Base-by-base conservation (phyloP, 2,329 filamentous ascomycete genomes). In the Myotisia sp. region DNA sequence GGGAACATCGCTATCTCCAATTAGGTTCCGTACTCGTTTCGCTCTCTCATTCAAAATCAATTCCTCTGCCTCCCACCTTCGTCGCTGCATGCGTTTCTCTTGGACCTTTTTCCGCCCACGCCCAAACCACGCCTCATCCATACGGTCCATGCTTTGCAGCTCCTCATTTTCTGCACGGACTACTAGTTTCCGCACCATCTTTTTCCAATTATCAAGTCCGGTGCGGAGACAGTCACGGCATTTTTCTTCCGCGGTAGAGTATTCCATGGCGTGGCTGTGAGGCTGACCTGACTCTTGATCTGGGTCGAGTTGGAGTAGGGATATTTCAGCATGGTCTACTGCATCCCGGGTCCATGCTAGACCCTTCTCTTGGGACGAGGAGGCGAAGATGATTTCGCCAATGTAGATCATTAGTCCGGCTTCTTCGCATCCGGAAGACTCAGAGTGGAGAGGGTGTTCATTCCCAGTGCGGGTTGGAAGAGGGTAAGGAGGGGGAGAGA, bases 261-360 rank as follows among this genome's bases (percentile, higher is more conserved):
- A 37, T 30, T 52, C 45, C 21, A 48, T 33, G 8, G 42, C 31
- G 28, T 37, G 22, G 29, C 35, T 38, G n/a, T 26, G 14, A 5
- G 33, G 19, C 9, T 10, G 30, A 10, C 36, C 36, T 33, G 51
- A 46, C 3, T 53, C 44, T 36, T 47, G 38, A 42, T 49, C 44
- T 20, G 29, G 29, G 36, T 47, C 37, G 44, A 58, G 39, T 42
- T 60, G 45, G 34, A 50, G 47, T 6, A 58, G 56, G 47, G 74
- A 75, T 40, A 76, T 67, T 56, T 86, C 85, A 2, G 85, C 79
- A 1, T 80, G 62, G 44, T 86, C 79, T 20, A 92, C 83, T 17
- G 79, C 85, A 42, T 93, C 83, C 36, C 84, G 73, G 1, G 87
- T 93, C 87, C 87, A 95, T 4, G 76, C 75, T 2, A 94, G 65